These are phyloP conservation scores for Pleomassaria siparia DNA, from an alignment of 2,329 filamentous ascomycete species.

Conservation along the genomic window DNA sequence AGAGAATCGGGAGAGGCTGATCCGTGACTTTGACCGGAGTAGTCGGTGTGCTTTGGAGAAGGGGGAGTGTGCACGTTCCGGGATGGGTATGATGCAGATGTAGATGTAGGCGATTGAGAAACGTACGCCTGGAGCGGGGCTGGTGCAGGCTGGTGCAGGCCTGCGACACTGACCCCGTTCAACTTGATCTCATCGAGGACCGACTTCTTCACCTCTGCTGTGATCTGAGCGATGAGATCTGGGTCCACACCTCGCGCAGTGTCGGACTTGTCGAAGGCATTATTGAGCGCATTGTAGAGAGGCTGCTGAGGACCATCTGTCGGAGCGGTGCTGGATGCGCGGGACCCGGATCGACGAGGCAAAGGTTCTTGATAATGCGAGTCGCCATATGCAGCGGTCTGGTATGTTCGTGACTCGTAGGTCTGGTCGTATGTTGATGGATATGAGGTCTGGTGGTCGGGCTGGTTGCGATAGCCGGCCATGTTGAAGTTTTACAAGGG, in stretches of 20 bases:
- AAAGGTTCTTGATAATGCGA: constrained; percentile 21
- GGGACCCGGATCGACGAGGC: constrained; percentile 24
- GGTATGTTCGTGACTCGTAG: constrained; percentile 20
- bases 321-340: constrained; percentile 34
- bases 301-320: constrained; percentile 47
- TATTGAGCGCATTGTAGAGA: constrained; percentile 60
- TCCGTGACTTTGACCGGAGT: constrained; percentile 27
- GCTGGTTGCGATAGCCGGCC: constrained; percentile 39
- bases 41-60: constrained; percentile 48
- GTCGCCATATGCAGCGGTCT: constrained; percentile 24
- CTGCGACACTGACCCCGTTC: constrained; percentile 31
- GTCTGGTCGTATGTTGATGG: constrained; percentile 24
- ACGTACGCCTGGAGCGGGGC: constrained; percentile 39
- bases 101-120: constrained; percentile 48
- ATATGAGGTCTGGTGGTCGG: constrained; percentile 17
- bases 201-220: constrained; percentile 56
- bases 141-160: constrained; percentile 31
- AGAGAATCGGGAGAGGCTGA: constrained; percentile 42
- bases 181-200: constrained; percentile 52
- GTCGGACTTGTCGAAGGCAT: constrained; percentile 56
- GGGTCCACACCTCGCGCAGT: constrained; percentile 57
- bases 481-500: constrained; percentile 9
- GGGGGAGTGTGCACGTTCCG: constrained; percentile 58
- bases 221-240: constrained; percentile 63
- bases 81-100: constrained; percentile 51